Conservation (phyloP, 768 basidiomycete genomes). For the Hydnomerulius pinastri region DNA sequence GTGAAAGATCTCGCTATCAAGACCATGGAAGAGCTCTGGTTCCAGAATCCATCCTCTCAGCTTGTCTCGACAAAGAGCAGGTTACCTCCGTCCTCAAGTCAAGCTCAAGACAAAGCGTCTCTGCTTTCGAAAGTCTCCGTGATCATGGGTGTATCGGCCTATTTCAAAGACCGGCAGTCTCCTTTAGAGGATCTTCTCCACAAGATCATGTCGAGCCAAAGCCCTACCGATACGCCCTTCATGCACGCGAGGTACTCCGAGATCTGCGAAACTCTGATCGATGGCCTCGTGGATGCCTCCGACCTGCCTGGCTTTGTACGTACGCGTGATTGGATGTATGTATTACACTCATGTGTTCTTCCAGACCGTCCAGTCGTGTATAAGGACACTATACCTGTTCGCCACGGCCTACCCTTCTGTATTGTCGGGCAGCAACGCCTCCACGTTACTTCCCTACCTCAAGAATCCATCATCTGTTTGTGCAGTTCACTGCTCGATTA, state of each 20-base stretch:
- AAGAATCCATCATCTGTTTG: slow-evolving; percentile 78
- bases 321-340: slow-evolving; percentile 7
- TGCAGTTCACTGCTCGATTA: slow-evolving; percentile 5
- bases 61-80: slow-evolving; percentile 41
- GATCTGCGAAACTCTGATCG: slow-evolving; percentile 84
- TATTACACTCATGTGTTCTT: not conserved
- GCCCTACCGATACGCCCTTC: slow-evolving; percentile 48
- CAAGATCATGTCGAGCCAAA: slow-evolving; percentile 77
- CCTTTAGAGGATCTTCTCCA: slow-evolving; percentile 84
- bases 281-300: slow-evolving; percentile 85
- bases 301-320: slow-evolving; percentile 76
- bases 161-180: slow-evolving; percentile 82
- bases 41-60: slow-evolving; percentile 44
- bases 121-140: slow-evolving; percentile 70
- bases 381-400: slow-evolving; percentile 84
- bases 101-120: slow-evolving; percentile 51
- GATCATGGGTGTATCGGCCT: slow-evolving; percentile 82
- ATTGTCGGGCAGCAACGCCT: slow-evolving; percentile 81
- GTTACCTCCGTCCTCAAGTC: slow-evolving; percentile 24
- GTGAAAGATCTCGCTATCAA: slow-evolving; percentile 93
- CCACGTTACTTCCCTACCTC: slow-evolving; percentile 86
- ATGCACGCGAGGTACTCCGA: slow-evolving; percentile 74
- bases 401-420: slow-evolving; percentile 81
- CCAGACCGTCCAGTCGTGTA: slow-evolving; percentile 81
- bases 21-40: slow-evolving; percentile 91